A percentile compares a stretch with the other conserved stretches of the same genome.
Evolutionary conservation across 2,329 filamentous ascomycete genomes (phyloP).

Genomic region (Calonectria honghensis): DNA sequence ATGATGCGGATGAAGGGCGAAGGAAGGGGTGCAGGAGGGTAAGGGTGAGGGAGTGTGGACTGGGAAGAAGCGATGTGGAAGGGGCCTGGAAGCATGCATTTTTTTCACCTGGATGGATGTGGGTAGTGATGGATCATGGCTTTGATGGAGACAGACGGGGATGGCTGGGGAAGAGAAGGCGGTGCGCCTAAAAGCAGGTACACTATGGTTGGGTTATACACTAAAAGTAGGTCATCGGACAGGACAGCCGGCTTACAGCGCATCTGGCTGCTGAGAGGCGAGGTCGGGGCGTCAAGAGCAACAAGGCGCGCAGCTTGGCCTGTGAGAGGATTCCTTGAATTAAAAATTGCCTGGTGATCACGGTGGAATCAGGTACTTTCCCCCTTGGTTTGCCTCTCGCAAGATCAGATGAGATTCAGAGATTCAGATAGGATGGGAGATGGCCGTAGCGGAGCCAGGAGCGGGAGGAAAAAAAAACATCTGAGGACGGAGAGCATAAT

Average conservation of each 20-base stretch:
- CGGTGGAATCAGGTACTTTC: neutral
- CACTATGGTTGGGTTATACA: conserved; percentile 19
- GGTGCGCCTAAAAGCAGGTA: conserved; percentile 39
- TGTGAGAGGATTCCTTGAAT: neutral
- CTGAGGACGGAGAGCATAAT: conserved; percentile 24
- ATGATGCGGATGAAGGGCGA: conserved; percentile 40
- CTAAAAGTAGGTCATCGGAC: conserved; percentile 20
- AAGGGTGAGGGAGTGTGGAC: conserved; percentile 21
- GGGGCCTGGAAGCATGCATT: conserved; percentile 47
- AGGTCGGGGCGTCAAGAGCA: neutral
- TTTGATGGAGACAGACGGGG: conserved; percentile 34
- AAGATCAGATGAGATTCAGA: conserved; percentile 53
- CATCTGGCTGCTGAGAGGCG: conserved; percentile 4
- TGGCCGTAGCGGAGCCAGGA: conserved; percentile 20
- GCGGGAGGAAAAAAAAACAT: conserved; percentile 17
- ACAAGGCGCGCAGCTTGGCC: neutral
- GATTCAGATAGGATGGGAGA: conserved; percentile 50
- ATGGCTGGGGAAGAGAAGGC: conserved; percentile 32
- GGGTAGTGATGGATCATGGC: conserved; percentile 35
- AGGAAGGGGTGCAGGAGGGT: conserved; percentile 28
- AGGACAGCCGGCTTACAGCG: conserved; percentile 6
- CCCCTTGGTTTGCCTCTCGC: neutral
- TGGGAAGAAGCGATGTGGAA: conserved; percentile 42
- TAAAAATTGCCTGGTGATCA: conserved; percentile 8
- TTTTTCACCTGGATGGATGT: conserved; percentile 41